Conservation (phyloP, 164 flowering plant species). For the Nymphaea thermarum region DNA sequence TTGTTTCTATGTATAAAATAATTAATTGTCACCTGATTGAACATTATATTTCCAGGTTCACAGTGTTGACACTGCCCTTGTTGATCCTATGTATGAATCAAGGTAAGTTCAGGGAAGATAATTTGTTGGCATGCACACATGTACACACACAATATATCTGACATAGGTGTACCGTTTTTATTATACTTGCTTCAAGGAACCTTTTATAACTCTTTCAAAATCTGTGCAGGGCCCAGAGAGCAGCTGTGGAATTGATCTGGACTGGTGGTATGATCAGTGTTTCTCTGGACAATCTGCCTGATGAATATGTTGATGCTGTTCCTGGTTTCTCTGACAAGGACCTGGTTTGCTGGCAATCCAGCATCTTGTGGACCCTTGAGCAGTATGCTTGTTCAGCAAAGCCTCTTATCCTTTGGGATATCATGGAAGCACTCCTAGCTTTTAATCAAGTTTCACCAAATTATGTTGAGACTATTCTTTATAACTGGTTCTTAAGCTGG, state of each 20-base stretch:
- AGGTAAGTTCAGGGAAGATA: conserved; percentile 32
- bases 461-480: conserved; percentile 30
- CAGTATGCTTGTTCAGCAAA: conserved; percentile 25
- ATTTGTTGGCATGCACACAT: neutral
- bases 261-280: conserved; percentile 51
- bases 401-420: conserved; percentile 73
- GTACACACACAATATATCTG: too few relatives aligned
- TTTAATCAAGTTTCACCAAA: conserved; percentile 43
- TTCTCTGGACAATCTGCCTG: conserved; percentile 10
- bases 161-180: too few relatives aligned
- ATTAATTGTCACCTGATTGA: neutral
- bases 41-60: conserved; percentile 42
- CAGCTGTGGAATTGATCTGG: conserved; percentile 77
- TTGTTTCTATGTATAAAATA: too few relatives aligned
- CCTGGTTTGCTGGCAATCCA: conserved; percentile 43
- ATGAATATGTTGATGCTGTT: conserved; percentile 14
- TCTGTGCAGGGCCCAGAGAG: conserved; percentile 45
- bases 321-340: conserved; percentile 41
- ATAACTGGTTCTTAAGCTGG: conserved; percentile 53
- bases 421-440: conserved; percentile 52
- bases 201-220: neutral
- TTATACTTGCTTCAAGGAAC: neutral
- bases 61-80: conserved; percentile 37
- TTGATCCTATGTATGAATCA: conserved; percentile 80
- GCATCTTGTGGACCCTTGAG: conserved; percentile 53